phyloP scores from a whole-genome alignment of 345 rosid genomes.

The Eucalyptus marginata region DNA sequence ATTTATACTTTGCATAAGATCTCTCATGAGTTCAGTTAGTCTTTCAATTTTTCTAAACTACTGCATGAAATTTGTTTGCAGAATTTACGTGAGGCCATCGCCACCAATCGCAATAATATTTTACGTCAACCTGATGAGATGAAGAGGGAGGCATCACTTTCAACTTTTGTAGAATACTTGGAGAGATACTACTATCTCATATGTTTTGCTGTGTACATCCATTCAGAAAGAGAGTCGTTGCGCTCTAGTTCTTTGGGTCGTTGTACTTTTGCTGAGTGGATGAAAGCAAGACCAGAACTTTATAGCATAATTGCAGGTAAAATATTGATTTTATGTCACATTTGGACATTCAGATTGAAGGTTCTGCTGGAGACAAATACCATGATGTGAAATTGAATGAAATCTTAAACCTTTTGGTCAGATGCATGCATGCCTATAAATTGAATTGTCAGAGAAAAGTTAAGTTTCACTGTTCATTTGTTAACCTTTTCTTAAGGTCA shows the following conservation, averaged over 20 bases:
- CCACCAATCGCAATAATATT: constrained; percentile 79
- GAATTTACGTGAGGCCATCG: constrained; percentile 97
- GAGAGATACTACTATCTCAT: constrained; percentile 98
- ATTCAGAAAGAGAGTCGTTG: constrained; percentile 84
- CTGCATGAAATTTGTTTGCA: constrained; percentile 16
- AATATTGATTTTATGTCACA: not conserved
- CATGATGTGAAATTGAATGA: not conserved
- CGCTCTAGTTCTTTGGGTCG: constrained; percentile 61
- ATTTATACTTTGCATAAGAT: not conserved
- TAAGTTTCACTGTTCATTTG: not conserved
- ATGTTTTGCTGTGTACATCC: constrained; percentile 93
- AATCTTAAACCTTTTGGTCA: not conserved
- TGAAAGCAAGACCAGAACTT: constrained; percentile 97
- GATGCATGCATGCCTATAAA: not conserved
- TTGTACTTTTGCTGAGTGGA: constrained; percentile 95
- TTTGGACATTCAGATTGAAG: not conserved
- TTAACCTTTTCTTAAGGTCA: not conserved
- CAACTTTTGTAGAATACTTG: constrained; percentile 91
- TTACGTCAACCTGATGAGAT: constrained; percentile 93
- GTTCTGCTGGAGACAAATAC: not conserved
- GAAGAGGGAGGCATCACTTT: constrained; percentile 94
- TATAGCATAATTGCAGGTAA: constrained; percentile 93
- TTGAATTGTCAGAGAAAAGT: not conserved
- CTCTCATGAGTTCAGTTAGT: not conserved
- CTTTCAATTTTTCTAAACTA: not conserved